Conservation (phyloP, 1,139 yeast genomes). For the Saccharomyces pastorianus region DNA sequence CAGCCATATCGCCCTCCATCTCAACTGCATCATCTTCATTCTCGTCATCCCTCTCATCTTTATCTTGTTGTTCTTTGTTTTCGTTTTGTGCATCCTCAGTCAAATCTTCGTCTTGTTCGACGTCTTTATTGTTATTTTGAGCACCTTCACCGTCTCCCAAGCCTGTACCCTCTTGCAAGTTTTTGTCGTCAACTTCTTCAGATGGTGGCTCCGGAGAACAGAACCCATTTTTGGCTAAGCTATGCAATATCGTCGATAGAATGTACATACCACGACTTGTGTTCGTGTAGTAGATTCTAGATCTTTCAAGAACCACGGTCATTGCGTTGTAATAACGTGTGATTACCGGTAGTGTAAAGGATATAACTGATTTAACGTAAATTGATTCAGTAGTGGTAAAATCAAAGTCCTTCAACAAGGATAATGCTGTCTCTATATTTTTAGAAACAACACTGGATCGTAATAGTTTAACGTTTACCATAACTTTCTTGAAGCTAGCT, state of each 20-base stretch:
- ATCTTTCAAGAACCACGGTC: conserved; percentile 36
- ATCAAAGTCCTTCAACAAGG: conserved; percentile 29
- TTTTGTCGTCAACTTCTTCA: conserved; percentile 56
- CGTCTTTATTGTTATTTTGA: conserved; percentile 69
- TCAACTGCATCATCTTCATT: conserved; percentile 80
- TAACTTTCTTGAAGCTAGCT: conserved; percentile 40
- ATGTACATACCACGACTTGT: conserved; percentile 56
- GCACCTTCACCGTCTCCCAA: conserved; percentile 96
- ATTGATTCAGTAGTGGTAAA: conserved; percentile 33
- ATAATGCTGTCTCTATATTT: conserved; percentile 33
- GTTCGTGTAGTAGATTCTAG: conserved; percentile 41
- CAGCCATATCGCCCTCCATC: conserved; percentile 96
- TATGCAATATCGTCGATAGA: conserved; percentile 48
- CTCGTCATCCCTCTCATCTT: conserved; percentile 47
- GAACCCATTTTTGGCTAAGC: conserved; percentile 77
- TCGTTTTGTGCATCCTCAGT: conserved; percentile 82
- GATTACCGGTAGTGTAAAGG: conserved; percentile 52
- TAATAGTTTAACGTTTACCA: conserved; percentile 35
- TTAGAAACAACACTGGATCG: conserved; percentile 29
- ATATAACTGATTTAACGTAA: conserved; percentile 37
- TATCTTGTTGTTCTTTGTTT: conserved; percentile 64
- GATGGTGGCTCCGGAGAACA: conserved; percentile 82
- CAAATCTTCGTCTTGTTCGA: conserved; percentile 87
- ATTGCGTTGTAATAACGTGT: conserved; percentile 45
- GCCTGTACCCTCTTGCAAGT: conserved; percentile 83